Evolutionary conservation across 495 filamentous ascomycete species (phyloP), one percentile per base, ranked within the genome.

Genomic region (Cetradonia linearis): DNA sequence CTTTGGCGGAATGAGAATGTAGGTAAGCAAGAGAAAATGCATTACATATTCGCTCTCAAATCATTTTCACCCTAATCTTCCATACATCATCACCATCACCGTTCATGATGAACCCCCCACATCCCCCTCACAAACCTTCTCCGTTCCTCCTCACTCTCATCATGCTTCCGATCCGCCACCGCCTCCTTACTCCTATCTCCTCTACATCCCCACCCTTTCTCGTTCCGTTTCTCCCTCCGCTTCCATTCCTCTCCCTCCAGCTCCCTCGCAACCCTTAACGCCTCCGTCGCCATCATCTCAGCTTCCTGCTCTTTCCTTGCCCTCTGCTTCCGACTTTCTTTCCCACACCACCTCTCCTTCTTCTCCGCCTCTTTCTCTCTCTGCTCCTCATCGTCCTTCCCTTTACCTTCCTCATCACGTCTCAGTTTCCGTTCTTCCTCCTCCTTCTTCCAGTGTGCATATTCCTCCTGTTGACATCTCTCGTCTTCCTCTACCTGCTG

Each of bases 361-460:
- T 5, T 38, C 60, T 11, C 16, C 58, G 61, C 56, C 27, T 54
- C 63, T 36, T 63, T 60, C 31, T 62, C 25, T n/a, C 55, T 28
- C 56, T 63, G 62, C n/a, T 49, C 50, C 30, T 30, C 62, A n/a
- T n/a, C n/a, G n/a, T n/a, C n/a, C n/a, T n/a, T n/a, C n/a, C n/a
- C n/a, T n/a, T n/a, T n/a, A n/a, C n/a, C n/a, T n/a, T n/a, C n/a
- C 42, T 34, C 55, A 54, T 34, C 37, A 57, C 58, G 10, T 30
- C 56, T 63, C 18, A 16, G 38, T n/a, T 0, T 62, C 50, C 62
- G 70, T 44, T 54, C 18, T 28, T 20, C 30, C 64, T 42, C 14
- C 62, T 63, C 23, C 56, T 52, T 20, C 60, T 53, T 25, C 65
- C 34, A n/a, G n/a, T n/a, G n/a, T n/a, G n/a, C n/a, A n/a, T 27